A percentile compares a stretch with the other conserved stretches of the same genome.
These are phyloP conservation scores for Colletotrichum cereale DNA, from an alignment of 2,329 filamentous ascomycete species.

Conservation along the genomic window DNA sequence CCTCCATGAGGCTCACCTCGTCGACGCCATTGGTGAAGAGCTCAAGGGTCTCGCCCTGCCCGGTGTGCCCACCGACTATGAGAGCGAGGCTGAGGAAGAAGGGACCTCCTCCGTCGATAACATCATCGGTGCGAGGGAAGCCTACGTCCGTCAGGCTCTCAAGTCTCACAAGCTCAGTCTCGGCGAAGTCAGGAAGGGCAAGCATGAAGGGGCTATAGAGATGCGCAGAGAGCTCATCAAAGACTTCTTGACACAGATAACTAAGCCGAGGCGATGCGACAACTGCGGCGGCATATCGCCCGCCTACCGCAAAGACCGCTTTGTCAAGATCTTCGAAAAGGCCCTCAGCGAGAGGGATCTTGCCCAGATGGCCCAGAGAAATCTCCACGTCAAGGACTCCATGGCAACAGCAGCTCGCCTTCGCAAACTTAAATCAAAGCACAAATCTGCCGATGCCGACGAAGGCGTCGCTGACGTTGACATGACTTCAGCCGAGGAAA, in stretches of 20 bases:
- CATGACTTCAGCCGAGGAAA: constrained; percentile 61
- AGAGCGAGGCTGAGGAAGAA: constrained; percentile 74
- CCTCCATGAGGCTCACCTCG: constrained; percentile 73
- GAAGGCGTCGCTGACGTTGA: constrained; percentile 79
- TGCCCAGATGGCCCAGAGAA: constrained; percentile 78
- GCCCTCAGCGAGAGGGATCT: constrained; percentile 80
- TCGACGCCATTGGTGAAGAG: constrained; percentile 66
- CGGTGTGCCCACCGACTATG: constrained; percentile 55
- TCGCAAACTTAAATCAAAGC: constrained; percentile 47
- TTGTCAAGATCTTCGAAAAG: constrained; percentile 94
- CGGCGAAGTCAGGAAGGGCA: constrained; percentile 69
- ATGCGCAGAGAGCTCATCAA: constrained; percentile 82
- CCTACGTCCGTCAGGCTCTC: constrained; percentile 81
- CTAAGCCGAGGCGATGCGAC: constrained; percentile 76
- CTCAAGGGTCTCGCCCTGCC: constrained; percentile 58
- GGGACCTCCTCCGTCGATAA: constrained; percentile 66
- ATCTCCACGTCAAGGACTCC: constrained; percentile 77
- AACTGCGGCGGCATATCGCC: constrained; percentile 79
- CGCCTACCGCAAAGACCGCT: constrained; percentile 87
- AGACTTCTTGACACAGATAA: constrained; percentile 82
- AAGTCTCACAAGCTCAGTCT: constrained; percentile 66
- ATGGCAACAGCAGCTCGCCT: constrained; percentile 59
- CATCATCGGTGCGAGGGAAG: constrained; percentile 64
- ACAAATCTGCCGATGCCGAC: constrained; percentile 62
- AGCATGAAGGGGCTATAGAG: constrained; percentile 87